Conservation (phyloP, 495 filamentous ascomycete genomes). For the Lophiotrema nucula region DNA sequence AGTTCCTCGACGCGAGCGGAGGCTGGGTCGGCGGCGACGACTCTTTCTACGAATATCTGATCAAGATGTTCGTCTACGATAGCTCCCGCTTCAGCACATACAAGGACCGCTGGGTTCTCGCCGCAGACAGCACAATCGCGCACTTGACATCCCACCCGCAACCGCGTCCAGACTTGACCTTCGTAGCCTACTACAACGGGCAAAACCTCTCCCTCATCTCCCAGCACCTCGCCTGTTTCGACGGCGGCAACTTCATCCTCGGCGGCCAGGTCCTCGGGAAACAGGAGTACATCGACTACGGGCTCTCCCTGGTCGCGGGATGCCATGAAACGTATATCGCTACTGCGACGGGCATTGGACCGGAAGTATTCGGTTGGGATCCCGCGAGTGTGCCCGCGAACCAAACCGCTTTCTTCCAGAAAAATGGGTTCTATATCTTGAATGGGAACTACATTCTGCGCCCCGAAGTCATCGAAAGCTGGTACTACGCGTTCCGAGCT, state of each 20-base stretch:
- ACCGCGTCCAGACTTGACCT: conserved; percentile 70
- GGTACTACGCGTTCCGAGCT: conserved; percentile 82
- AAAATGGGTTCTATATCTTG: conserved; percentile 73
- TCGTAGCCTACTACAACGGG: conserved; percentile 63
- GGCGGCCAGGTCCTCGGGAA: conserved; percentile 69
- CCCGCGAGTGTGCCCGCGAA: conserved; percentile 43
- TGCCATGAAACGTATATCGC: conserved; percentile 72
- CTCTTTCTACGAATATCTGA: conserved; percentile 87
- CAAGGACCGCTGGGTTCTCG: conserved; percentile 62
- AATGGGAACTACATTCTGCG: conserved; percentile 64
- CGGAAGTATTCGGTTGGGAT: conserved; percentile 75
- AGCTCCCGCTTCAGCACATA: conserved; percentile 53
- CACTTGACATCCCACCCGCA: conserved; percentile 72
- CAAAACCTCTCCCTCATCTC: conserved; percentile 49
- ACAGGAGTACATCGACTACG: conserved; percentile 68
- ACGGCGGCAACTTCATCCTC: conserved; percentile 82
- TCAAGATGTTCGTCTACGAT: conserved; percentile 92
- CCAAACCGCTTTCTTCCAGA: conserved; percentile 59
- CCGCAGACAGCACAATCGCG: conserved; percentile 72
- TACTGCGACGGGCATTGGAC: conserved; percentile 73
- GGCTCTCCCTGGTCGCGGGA: conserved; percentile 67
- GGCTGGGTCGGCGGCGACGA: conserved; percentile 82
- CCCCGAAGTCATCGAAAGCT: conserved; percentile 83
- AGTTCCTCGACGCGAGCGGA: conserved; percentile 64
- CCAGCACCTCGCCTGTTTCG: conserved; percentile 68